These are phyloP conservation scores for Echites panduratus DNA, from an alignment of 257 asterid genomes.

Conservation along the genomic window DNA sequence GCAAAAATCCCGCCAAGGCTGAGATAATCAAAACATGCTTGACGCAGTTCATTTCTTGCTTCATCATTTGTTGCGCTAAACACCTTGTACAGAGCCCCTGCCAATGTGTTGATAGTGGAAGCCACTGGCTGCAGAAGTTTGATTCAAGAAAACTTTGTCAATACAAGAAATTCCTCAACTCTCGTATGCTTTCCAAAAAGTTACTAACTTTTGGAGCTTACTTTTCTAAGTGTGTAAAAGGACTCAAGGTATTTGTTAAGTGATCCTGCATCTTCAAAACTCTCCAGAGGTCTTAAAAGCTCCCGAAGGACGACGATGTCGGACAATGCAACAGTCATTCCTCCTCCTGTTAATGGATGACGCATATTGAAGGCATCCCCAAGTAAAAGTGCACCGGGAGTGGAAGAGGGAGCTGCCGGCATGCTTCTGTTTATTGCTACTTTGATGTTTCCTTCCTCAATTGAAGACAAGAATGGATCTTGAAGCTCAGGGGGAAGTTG, in stretches of 20 bases:
- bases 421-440: slow-evolving; percentile 25
- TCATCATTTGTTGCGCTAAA: slow-evolving; percentile 19
- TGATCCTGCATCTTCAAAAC: slow-evolving; percentile 15
- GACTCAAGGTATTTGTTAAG: slow-evolving; percentile 19
- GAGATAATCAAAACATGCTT: slow-evolving; percentile 27
- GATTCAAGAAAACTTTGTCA: not conserved
- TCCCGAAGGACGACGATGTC: slow-evolving; percentile 21
- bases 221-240: slow-evolving; percentile 18
- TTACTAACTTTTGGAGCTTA: not conserved
- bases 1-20: slow-evolving; percentile 28
- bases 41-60: slow-evolving; percentile 23
- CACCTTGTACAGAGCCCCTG: slow-evolving; percentile 27
- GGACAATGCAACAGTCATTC: slow-evolving; percentile 26
- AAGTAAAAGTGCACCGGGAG: slow-evolving; percentile 24
- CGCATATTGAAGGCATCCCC: slow-evolving; percentile 28
- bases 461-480: slow-evolving; percentile 6
- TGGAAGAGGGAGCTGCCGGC: slow-evolving; percentile 24
- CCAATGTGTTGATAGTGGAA: slow-evolving; percentile 26
- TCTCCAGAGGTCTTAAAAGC: slow-evolving; percentile 20
- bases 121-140: slow-evolving; percentile 22
- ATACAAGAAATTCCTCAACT: not conserved
- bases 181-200: too few relatives aligned
- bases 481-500: slow-evolving; percentile 22
- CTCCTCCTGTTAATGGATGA: slow-evolving; percentile 26
- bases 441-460: slow-evolving; percentile 22